A percentile compares a stretch with the other conserved stretches of the same genome.
phyloP scores from a whole-genome alignment of 371 early-diverging fungal genomes.

The Zychaea mexicana region DNA sequence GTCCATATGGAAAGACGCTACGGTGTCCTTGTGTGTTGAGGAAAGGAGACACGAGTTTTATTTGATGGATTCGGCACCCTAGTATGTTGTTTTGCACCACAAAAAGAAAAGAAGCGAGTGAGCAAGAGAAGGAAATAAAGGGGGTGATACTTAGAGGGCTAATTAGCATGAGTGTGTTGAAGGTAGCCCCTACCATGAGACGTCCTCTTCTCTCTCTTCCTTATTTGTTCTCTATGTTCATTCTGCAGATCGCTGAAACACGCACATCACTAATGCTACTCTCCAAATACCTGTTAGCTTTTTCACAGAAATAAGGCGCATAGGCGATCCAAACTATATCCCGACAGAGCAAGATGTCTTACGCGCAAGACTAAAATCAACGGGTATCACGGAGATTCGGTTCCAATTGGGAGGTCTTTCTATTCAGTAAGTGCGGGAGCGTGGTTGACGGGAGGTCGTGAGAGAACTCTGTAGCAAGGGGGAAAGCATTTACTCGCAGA shows the following conservation, averaged over 20 bases:
- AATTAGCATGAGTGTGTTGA: no score
- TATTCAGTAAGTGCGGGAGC: conserved; percentile 61
- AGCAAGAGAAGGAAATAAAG: background rate
- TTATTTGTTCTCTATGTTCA: no score
- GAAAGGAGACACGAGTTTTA: conserved; percentile 66
- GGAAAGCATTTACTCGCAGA: no score
- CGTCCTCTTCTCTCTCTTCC: background rate
- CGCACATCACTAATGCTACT: no score
- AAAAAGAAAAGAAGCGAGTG: background rate
- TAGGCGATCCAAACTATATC: conserved; percentile 62
- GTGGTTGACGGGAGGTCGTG: background rate
- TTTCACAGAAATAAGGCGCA: conserved; percentile 59
- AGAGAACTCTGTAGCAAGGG: background rate
- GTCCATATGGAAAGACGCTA: conserved; percentile 65
- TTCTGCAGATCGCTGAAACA: background rate
- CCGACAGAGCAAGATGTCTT: conserved; percentile 78
- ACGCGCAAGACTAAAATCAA: conserved; percentile 82
- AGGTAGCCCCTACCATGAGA: background rate
- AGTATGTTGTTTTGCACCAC: conserved; percentile 21
- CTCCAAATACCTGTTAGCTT: conserved; percentile 38
- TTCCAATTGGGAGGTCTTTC: conserved; percentile 65
- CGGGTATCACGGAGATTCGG: conserved; percentile 77
- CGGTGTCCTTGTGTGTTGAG: conserved; percentile 53
- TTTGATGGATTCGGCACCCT: conserved; percentile 73
- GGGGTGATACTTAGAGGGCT: no score